Base-by-base conservation (phyloP, 1,284 basidiomycete species). In the Ceratobasidium sp. region DNA sequence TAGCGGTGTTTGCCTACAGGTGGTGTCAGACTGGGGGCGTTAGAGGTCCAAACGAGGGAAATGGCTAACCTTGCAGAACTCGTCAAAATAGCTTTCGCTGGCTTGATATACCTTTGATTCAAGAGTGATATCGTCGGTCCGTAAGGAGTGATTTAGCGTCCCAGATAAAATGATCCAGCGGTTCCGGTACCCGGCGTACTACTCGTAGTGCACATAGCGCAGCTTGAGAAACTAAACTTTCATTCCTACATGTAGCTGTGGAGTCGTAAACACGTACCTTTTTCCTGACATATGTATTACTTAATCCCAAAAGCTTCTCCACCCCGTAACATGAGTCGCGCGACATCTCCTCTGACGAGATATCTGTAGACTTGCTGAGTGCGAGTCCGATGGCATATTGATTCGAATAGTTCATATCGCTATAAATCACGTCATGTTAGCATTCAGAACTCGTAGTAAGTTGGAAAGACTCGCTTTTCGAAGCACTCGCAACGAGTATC, bases 361-460 rank as follows among this genome's bases (percentile, higher is more conserved):
- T 99, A 84, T 99, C 99, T 80, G 97, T 98, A 85, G 99, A 99
- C 0, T 98, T 99, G 84, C 97, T 99, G 58, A 99, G 90, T 1
- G 97, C 97, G 72, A 99, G 90, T 23, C 98, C 98, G 55, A 99
- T 98, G 10, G 96, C 95, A 85, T 98, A 99, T 95, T 98, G 98
- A 86, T 99, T 99, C 13, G 97, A 94, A 86, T 99, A 97, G 86
- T 99, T 99, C 96, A 99, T 97, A 87, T 99, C 98, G 86, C 97
- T 99, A 83, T n/a, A 66, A 63, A 55, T 79, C 72, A 78, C 61
- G 66, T 75, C 28, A 78, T 61, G 80, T 68, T 40, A 78, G 33
- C 44, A 55, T 56, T 20, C 39, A 44, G 7, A 18, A 33, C 40
- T 42, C n/a, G 49, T n/a, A 15, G 20, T 10, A 63, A 70, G 76